Conservation (phyloP, 371 early-diverging fungal genomes). For the Massospora cicadina region DNA sequence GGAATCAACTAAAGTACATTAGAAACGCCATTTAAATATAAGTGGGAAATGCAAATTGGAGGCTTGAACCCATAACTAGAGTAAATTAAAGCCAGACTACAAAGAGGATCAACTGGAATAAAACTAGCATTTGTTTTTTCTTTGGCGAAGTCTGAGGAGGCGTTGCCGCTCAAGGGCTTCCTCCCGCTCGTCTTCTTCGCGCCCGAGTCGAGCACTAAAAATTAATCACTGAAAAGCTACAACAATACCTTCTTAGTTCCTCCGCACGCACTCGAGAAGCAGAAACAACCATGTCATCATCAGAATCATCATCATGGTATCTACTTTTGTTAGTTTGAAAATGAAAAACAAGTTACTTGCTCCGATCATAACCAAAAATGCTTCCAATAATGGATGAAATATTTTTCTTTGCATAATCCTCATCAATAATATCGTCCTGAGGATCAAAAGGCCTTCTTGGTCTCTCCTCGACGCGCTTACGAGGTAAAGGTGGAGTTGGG, state of each 20-base stretch:
- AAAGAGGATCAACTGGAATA: no score
- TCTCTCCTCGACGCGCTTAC: not conserved
- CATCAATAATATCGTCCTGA: constrained; percentile 6
- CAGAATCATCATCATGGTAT: constrained; percentile 5
- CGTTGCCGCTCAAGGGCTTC: not conserved
- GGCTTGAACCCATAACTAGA: no score
- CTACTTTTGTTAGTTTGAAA: not conserved
- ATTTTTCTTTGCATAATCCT: constrained; percentile 8
- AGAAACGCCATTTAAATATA: no score
- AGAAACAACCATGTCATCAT: constrained; percentile 11
- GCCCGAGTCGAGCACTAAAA: not conserved
- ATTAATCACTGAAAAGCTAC: not conserved
- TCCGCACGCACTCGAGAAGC: not conserved
- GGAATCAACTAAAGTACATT: no score
- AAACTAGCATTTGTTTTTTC: not conserved
- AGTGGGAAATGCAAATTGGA: no score
- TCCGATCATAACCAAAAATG: constrained; percentile 5
- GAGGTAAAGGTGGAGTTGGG: not conserved
- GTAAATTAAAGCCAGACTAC: no score
- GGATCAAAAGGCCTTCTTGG: not conserved
- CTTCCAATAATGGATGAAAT: constrained; percentile 6
- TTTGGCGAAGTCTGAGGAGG: not conserved
- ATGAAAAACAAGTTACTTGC: not conserved
- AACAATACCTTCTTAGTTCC: constrained; percentile 7
- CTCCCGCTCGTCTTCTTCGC: not conserved